phyloP scores from a whole-genome alignment of 768 basidiomycete species.

The Kwoniella dejecticola region DNA sequence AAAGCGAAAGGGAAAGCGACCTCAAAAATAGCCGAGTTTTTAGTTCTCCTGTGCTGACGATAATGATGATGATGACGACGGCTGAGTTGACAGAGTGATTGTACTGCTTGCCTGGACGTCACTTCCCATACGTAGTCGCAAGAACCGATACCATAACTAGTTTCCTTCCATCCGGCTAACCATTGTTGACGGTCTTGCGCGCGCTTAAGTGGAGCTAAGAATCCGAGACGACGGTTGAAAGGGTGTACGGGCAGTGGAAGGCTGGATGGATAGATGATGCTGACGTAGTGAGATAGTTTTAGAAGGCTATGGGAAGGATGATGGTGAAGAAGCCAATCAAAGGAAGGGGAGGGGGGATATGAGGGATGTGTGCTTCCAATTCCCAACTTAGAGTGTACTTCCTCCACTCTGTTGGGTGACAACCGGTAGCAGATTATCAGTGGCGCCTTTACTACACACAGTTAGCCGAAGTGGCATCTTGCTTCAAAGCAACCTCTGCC shows the following conservation, averaged over 20 bases:
- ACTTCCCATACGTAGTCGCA: too few species aligned
- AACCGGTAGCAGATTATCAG: background rate
- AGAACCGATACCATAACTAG: background rate
- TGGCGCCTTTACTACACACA: background rate
- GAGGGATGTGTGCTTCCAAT: background rate
- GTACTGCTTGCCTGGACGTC: too few species aligned
- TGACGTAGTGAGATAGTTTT: background rate
- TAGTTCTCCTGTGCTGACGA: too few species aligned
- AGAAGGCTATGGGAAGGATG: too few species aligned
- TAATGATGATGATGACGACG: background rate
- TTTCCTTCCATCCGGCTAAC: too few species aligned
- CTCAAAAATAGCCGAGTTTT: constrained; percentile 4
- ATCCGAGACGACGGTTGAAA: too few species aligned
- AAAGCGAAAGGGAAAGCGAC: background rate
- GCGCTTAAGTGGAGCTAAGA: background rate
- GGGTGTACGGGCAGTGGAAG: background rate
- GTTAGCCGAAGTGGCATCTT: background rate
- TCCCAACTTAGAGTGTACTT: background rate
- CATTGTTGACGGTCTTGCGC: too few species aligned
- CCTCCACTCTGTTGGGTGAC: constrained; percentile 10
- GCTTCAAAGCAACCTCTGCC: too few species aligned
- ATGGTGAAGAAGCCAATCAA: background rate
- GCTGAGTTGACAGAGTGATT: too few species aligned
- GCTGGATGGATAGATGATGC: too few species aligned
- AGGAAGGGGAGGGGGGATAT: background rate